Conservation (phyloP, 2,329 filamentous ascomycete species). For the Beauveria caledonica region DNA sequence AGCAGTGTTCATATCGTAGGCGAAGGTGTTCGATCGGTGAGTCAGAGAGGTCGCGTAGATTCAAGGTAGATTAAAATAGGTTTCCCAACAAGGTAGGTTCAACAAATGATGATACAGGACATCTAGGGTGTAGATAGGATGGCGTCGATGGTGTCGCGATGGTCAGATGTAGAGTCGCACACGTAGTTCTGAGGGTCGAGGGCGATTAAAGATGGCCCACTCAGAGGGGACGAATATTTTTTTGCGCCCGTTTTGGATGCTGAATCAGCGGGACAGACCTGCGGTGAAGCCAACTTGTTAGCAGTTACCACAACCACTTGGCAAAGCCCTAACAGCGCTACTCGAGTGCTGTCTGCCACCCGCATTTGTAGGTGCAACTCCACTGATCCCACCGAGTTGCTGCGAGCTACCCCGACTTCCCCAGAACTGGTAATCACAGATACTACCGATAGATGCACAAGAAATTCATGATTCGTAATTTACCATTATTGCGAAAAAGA, state of each 20-base stretch:
- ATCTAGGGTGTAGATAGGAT: background rate
- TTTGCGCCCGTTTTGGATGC: background rate
- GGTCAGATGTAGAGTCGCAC: background rate
- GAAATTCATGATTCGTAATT: no score
- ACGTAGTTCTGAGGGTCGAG: background rate
- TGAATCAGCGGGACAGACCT: constrained; percentile 2
- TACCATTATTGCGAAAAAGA: no score
- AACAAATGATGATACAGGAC: background rate
- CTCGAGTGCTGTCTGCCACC: no score
- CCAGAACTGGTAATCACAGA: background rate
- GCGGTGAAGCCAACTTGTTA: no score
- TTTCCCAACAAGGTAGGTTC: background rate
- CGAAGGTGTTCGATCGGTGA: background rate
- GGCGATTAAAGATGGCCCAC: background rate
- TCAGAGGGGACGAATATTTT: constrained; percentile 1
- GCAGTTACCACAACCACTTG: no score
- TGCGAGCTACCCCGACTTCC: background rate
- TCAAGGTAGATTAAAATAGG: background rate
- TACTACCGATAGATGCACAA: no score
- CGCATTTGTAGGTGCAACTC: no score
- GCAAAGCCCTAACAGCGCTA: no score
- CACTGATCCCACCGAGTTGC: no score
- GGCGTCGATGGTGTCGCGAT: background rate
- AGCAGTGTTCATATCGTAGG: constrained; percentile 19
- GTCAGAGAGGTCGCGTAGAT: background rate